Base-by-base conservation (phyloP, 805 yeast genomes). In the Saturnispora diversa region DNA sequence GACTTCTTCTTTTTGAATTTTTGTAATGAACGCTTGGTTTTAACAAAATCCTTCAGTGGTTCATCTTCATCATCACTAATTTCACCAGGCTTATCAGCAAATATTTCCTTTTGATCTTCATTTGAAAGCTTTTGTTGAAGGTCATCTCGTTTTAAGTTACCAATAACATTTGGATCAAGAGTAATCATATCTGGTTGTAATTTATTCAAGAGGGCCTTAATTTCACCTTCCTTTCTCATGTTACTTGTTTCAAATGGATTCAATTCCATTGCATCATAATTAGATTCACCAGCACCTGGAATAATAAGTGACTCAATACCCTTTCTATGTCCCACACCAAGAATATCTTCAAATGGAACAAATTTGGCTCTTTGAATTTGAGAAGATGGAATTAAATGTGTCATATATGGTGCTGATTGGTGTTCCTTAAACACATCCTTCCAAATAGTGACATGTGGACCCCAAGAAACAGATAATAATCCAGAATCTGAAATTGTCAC, bases 211-310 rank as follows among this genome's bases (percentile, higher is more conserved):
- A 92, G 70, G 2, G 81, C 63, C 56, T 90, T 77, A 27, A 92
- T 95, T 68, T 92, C 98, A 34, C 75, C 71, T 64, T 90, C 90
- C 62, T 90, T 95, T 69, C 97, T 80, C 65, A 88, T 97, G 58
- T 84, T 81, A 40, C 84, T 77, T 8, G 95, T 75, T 61, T 86
- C 95, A 64, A 71, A 92, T 47, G 98, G 98, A 60, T 92, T 92
- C 54, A 78, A 63, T 63, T 92, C 98, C 59, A 87, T 62, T 3
- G 97, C 87, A 66, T 92, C 98, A 60, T 75, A 87, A 64, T 92
- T 92, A 46, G 98, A 96, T 65, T 92, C 98, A 68, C 98, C 98
- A 31, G 97, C 69, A 20, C 98, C 98, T 30, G 98, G 98, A 44
- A 92, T 72, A 50, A 92, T 81, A 45, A 92, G 51, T n/a, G 92